Base-by-base conservation (phyloP, 495 filamentous ascomycete species). In the Talaromyces adpressus region DNA sequence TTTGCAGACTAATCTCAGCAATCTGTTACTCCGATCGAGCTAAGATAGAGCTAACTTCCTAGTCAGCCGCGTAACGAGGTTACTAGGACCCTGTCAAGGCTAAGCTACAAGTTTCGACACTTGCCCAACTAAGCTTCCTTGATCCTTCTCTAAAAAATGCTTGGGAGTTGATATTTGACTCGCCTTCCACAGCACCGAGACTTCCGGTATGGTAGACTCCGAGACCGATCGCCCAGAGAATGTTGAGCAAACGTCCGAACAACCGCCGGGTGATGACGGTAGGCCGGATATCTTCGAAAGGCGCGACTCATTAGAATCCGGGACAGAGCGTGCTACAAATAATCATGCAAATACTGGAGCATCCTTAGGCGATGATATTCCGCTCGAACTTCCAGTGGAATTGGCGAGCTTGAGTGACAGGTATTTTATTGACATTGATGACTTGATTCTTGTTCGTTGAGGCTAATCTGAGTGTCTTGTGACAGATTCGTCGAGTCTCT, bases 321-420 rank as follows among this genome's bases (percentile, higher is more conserved):
- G 79, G 30, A 70, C 72, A 29, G 79, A 36, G 12, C 18, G 45
- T 52, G 45, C 25, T 36, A 23, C 6, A 34, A 29, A 23, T 32
- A 14, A 9, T 41, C 12, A 62, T 25, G n/a, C 32, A 16, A 9
- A 5, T 9, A 34, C 4, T 1, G 41, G 41, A 29, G 4, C 5
- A 49, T 20, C 45, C 11, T 20, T 27, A 53, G 29, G 61, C 82
- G 87, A 62, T 78, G 85, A 69, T 56, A 86, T 87, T 34, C 86
- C 91, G 62, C 90, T 96, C 66, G 89, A 96, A 68, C 87, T 98
- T 49, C 94, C 94, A 9, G 91, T 96, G 66, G 94, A 98, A 79
- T 81, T 98, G 62, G 78, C 91, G 39, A 94, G 91, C 78, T 77
- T 97, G 69, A 89, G 88, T 47, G 94, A 98, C 73, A 87, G 90